phyloP scores from a whole-genome alignment of 441 rosid genomes.

The Syzygium malaccense region DNA sequence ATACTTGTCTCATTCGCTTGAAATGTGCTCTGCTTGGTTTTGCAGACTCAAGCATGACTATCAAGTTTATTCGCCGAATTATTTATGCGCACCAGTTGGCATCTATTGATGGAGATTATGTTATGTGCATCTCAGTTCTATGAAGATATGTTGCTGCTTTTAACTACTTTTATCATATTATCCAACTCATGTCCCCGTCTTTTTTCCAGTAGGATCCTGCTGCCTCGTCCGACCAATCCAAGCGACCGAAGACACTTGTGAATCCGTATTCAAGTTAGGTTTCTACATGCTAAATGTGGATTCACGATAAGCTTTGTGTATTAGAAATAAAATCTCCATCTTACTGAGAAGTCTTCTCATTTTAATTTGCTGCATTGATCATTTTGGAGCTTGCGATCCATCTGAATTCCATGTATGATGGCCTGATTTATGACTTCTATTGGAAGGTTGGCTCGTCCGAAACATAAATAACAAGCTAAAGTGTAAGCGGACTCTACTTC shows the following conservation, averaged over 20 bases:
- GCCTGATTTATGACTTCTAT: background rate
- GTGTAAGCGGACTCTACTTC: background rate
- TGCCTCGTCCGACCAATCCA: background rate
- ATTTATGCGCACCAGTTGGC: background rate
- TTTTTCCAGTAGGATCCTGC: background rate
- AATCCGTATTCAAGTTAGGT: background rate
- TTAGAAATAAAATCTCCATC: background rate
- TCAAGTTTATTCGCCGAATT: background rate
- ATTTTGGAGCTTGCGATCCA: background rate
- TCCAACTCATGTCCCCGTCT: background rate
- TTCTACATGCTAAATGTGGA: background rate
- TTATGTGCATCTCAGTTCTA: background rate
- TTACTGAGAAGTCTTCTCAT: background rate
- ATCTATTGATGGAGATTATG: background rate
- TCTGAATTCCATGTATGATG: background rate
- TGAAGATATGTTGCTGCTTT: background rate
- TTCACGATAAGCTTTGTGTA: background rate
- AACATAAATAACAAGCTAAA: background rate
- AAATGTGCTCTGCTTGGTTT: background rate
- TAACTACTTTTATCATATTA: background rate
- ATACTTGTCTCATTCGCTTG: background rate
- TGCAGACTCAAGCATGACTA: background rate
- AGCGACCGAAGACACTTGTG: background rate
- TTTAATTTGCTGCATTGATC: background rate
- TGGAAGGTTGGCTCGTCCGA: background rate